Conservation (phyloP, 2,329 filamentous ascomycete genomes). For the Venturia nashicola region DNA sequence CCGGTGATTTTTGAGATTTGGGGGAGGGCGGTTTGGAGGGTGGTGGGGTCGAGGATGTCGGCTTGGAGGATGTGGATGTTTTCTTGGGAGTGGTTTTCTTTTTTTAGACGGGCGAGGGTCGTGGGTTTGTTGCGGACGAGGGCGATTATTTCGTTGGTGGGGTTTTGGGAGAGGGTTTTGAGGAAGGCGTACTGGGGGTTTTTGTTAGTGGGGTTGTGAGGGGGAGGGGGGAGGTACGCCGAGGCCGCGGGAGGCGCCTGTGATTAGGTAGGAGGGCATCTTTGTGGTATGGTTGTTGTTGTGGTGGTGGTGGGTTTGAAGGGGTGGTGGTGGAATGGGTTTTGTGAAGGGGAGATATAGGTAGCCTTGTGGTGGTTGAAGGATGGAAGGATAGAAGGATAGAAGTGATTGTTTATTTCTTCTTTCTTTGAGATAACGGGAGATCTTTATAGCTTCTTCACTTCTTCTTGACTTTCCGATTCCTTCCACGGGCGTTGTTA, state of each 20-base stretch:
- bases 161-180: slow-evolving; percentile 15
- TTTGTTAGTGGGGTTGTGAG: background rate
- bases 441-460: background rate
- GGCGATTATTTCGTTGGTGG: slow-evolving; percentile 22
- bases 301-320: background rate
- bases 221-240: slow-evolving; percentile 14
- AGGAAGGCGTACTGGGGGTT: slow-evolving; percentile 19
- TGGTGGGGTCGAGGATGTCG: slow-evolving; percentile 29
- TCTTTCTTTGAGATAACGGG: background rate
- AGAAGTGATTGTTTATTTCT: background rate
- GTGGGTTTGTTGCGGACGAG: slow-evolving; percentile 21
- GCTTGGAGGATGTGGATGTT: slow-evolving; percentile 37
- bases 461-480: background rate
- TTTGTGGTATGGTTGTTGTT: background rate
- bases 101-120: slow-evolving; percentile 13
- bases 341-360: background rate
- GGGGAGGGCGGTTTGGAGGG: slow-evolving; percentile 22
- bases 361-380: background rate
- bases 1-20: slow-evolving; percentile 16
- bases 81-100: slow-evolving; percentile 12
- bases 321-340: too few relatives aligned
- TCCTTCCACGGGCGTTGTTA: background rate
- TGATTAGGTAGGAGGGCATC: slow-evolving; percentile 23
- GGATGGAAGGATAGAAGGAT: too few relatives aligned
- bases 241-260: slow-evolving; percentile 21